phyloP scores from a whole-genome alignment of 2,329 filamentous ascomycete species.

The Pyrenochaeta sp. region DNA sequence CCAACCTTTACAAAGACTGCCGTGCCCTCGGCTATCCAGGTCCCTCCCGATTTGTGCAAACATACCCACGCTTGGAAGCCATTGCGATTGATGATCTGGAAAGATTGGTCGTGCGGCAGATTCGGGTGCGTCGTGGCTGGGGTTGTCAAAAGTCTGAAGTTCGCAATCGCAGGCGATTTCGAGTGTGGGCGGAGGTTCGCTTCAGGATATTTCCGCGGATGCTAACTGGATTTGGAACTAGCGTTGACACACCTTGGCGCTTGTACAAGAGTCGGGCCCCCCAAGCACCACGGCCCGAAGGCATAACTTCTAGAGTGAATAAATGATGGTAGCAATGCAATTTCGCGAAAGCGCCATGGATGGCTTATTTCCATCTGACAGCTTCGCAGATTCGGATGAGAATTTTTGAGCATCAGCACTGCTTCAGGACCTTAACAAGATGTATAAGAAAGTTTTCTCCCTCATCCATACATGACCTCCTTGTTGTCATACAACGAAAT shows the following conservation, averaged over 20 bases:
- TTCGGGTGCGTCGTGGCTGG: slow-evolving; percentile 25
- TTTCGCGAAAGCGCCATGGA: too few relatives aligned
- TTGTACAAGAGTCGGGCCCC: too few relatives aligned
- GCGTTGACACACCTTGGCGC: not conserved
- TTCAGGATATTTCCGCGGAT: not conserved
- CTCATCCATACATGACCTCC: too few relatives aligned
- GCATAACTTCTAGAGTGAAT: too few relatives aligned
- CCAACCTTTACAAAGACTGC: slow-evolving; percentile 2
- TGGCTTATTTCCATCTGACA: too few relatives aligned
- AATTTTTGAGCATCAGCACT: too few relatives aligned
- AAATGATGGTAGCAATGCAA: too few relatives aligned
- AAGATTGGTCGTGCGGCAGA: slow-evolving; percentile 15
- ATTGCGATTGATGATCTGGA: slow-evolving; percentile 21
- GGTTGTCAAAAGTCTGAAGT: not conserved
- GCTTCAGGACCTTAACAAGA: too few relatives aligned
- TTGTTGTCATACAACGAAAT: too few relatives aligned
- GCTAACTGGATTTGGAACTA: not conserved
- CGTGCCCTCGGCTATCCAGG: not conserved
- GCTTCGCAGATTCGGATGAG: too few relatives aligned
- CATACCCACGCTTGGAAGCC: slow-evolving; percentile 27
- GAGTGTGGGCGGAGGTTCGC: slow-evolving; percentile 1
- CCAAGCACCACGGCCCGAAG: too few relatives aligned
- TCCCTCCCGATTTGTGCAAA: not conserved
- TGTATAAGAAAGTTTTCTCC: too few relatives aligned
- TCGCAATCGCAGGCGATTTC: not conserved